Evolutionary conservation across 768 basidiomycete species (phyloP).

Genomic region (Sarcomyxa edulis): DNA sequence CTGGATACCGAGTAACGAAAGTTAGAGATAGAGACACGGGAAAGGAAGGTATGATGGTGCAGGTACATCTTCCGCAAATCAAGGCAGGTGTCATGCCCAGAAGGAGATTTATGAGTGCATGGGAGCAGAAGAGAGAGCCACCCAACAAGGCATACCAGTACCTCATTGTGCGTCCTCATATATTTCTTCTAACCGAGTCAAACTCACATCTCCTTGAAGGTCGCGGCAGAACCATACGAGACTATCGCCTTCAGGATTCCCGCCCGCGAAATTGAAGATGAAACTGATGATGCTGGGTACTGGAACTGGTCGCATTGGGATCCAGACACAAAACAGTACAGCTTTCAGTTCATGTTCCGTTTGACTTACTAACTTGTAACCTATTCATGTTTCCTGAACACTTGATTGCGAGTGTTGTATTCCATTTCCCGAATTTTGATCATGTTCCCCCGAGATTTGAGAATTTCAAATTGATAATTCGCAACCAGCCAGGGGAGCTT

Average conservation of each 20-base stretch:
- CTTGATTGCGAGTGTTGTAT: too few relatives aligned
- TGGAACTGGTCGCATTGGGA: slow-evolving; percentile 99
- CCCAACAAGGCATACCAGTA: slow-evolving; percentile 98
- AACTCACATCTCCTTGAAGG: slow-evolving; percentile 47
- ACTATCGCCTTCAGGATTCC: slow-evolving; percentile 99
- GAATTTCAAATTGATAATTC: too few relatives aligned
- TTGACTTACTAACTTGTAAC: slow-evolving; percentile 36
- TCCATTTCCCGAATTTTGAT: too few relatives aligned
- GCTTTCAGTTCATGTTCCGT: slow-evolving; percentile 96
- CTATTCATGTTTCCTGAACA: too few relatives aligned
- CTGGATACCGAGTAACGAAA: slow-evolving; percentile 95
- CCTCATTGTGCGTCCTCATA: slow-evolving; percentile 69
- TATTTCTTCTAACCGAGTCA: not conserved
- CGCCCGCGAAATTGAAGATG: slow-evolving; percentile 94
- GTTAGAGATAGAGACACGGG: slow-evolving; percentile 87
- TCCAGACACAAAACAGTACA: slow-evolving; percentile 97
- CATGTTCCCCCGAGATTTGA: too few relatives aligned
- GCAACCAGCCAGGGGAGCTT: too few relatives aligned
- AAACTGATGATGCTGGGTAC: slow-evolving; percentile 82
- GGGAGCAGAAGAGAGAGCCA: slow-evolving; percentile 93
- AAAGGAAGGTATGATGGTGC: slow-evolving; percentile 96
- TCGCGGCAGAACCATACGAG: slow-evolving; percentile 99
- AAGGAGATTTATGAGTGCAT: slow-evolving; percentile 93
- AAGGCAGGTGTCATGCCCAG: slow-evolving; percentile 81
- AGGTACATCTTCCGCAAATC: slow-evolving; percentile 93